Conservation (phyloP, 805 yeast genomes). For the Maudiozyma saulgeensis region DNA sequence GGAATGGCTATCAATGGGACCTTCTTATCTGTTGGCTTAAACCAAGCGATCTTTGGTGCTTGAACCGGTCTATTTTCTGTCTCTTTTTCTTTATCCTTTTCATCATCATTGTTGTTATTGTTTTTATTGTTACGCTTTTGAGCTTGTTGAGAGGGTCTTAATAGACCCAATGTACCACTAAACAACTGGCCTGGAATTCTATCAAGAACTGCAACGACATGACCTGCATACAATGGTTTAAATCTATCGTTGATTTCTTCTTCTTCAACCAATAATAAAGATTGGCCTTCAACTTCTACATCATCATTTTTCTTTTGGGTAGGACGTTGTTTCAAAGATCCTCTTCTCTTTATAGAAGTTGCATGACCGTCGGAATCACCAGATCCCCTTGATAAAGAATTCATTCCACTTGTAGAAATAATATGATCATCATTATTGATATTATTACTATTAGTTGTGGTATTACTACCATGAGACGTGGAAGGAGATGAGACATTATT, state of each 20-base stretch:
- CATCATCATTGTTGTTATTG: constrained; percentile 39
- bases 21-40: constrained; percentile 95
- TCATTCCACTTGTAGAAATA: not conserved
- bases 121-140: constrained; percentile 47
- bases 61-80: constrained; percentile 24
- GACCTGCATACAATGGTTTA: constrained; percentile 94
- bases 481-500: constrained; percentile 6
- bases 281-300: constrained; percentile 97
- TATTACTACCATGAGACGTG: constrained; percentile 4
- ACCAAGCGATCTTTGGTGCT: constrained; percentile 95
- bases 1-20: constrained; percentile 98
- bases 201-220: constrained; percentile 95
- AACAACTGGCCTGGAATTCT: constrained; percentile 95
- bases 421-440: constrained; percentile 13
- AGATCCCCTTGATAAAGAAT: not conserved
- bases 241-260: constrained; percentile 89
- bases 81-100: constrained; percentile 12
- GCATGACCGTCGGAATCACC: constrained; percentile 31
- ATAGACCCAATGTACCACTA: constrained; percentile 85
- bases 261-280: constrained; percentile 82
- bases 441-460: not conserved
- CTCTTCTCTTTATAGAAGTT: constrained; percentile 51
- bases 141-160: constrained; percentile 92
- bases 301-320: constrained; percentile 96
- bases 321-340: constrained; percentile 89